A percentile compares a stretch with the other conserved stretches of the same genome.
Evolutionary conservation across 805 yeast genomes (phyloP).

Genomic region (Cyberlindnera xylosilytica): DNA sequence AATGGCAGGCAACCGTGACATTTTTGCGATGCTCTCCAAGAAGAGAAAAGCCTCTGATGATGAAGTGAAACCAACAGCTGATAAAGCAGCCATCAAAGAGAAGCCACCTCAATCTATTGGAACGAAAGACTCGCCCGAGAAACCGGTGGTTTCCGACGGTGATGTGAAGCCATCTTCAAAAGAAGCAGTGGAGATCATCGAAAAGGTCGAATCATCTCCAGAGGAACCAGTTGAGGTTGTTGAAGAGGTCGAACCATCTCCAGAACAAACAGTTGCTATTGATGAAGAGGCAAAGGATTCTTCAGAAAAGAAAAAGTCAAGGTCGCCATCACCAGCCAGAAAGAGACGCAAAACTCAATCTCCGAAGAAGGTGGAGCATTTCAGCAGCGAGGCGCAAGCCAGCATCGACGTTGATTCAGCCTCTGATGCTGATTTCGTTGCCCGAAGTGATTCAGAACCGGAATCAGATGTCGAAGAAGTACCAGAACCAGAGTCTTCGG

Average conservation of each 20-base stretch:
- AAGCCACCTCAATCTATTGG: background rate
- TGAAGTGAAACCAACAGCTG: background rate
- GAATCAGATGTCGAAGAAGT: no score
- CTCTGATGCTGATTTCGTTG: background rate
- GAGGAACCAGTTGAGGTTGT: no score
- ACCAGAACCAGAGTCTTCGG: no score
- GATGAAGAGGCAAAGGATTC: no score
- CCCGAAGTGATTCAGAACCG: background rate
- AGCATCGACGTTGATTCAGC: background rate
- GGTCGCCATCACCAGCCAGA: conserved; percentile 7
- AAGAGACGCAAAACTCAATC: conserved; percentile 8
- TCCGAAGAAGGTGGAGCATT: background rate
- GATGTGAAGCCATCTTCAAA: no score
- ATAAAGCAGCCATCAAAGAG: background rate
- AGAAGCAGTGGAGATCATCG: no score
- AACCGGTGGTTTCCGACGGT: no score
- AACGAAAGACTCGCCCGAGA: no score
- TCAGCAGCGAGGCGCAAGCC: background rate
- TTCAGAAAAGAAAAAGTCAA: background rate
- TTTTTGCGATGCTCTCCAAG: conserved; percentile 25
- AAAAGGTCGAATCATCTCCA: no score
- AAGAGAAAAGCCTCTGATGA: conserved; percentile 3
- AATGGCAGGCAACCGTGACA: conserved; percentile 24
- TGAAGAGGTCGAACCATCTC: no score
- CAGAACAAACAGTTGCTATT: no score